Evolutionary conservation across 305 asterid genomes (phyloP), one percentile per base, ranked within the genome.

Genomic region (Withania somnifera): DNA sequence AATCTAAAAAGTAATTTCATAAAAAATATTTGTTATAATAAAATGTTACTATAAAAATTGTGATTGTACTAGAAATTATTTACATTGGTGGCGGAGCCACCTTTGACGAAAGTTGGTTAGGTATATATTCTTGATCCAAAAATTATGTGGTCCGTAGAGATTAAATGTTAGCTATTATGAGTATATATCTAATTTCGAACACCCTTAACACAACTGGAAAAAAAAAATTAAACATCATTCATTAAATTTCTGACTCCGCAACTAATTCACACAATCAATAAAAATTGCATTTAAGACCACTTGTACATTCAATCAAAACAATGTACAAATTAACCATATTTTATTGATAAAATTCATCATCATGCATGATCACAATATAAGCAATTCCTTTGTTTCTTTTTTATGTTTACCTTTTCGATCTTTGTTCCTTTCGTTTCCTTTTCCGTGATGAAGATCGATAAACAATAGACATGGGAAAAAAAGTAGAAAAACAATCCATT

Each of bases 281-380:
- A 26, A 73, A 26, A 15, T 26, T 75, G 61, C 79, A 75, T 75
- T 28, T 26, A 73, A 47, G 36, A 63, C 7, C 14, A 50, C 40
- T 75, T 47, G n/a, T 47, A 75, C 42, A 71, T 71, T 19, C 45
- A 73, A 73, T 47, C 26, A 47, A 73, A 73, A 26, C 19, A 47
- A 50, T 75, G 50, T 75, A 50, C 61, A 50, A 15, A 75, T 75
- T 75, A 50, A 17, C 45, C 61, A 75, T 73, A n/a, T 73, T 9
- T 50, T 47, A 75, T 75, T 75, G 80, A 75, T 75, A 75, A 75
- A 75, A 28, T 26, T 75, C 28, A 71, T 45, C 79, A 50, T 50
- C 77, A 17, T 15, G 32, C 51, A 73, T 47, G 36, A 40, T 40
- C 17, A 47, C 79, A 47, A 47, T 15, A 15, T 10, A 75, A 50